A percentile compares a stretch with the other conserved stretches of the same genome.
These are phyloP conservation scores for Asterochloris sp. DNA, from an alignment of 139 green algal genomes.

Conservation along the genomic window DNA sequence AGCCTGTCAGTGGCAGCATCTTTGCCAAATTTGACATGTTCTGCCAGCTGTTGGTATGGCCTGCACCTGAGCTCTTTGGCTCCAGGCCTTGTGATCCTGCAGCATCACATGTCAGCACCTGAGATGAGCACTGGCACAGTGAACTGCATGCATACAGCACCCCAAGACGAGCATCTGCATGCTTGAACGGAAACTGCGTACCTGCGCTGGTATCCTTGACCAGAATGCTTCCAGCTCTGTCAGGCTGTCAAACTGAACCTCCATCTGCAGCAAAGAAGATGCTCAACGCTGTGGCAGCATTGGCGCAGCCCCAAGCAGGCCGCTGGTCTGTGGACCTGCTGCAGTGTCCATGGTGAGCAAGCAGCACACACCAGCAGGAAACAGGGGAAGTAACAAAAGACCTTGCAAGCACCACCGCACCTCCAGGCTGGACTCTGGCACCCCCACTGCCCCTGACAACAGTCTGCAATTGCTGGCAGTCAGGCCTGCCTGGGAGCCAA, in stretches of 20 bases:
- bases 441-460: slow-evolving; percentile 48
- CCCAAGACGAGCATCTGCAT: slow-evolving; percentile 3
- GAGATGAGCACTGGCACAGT: neutral
- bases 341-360: slow-evolving; percentile 5
- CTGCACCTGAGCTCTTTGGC: slow-evolving; percentile 34
- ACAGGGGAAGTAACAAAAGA: neutral
- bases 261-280: slow-evolving; percentile 37
- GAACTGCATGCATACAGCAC: neutral
- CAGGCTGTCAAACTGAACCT: slow-evolving; percentile 54
- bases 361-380: neutral
- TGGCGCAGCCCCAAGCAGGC: neutral
- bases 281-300: neutral
- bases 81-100: slow-evolving; percentile 42
- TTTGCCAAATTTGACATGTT: neutral
- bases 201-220: slow-evolving; percentile 36
- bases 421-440: slow-evolving; percentile 61
- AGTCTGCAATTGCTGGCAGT: slow-evolving; percentile 48
- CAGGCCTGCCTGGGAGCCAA: slow-evolving; percentile 59
- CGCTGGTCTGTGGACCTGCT: neutral
- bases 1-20: neutral
- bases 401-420: slow-evolving; percentile 18
- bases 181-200: slow-evolving; percentile 41
- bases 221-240: slow-evolving; percentile 71
- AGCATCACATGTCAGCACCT: neutral
- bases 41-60: neutral